phyloP scores from a whole-genome alignment of 129 eudicot genomes.

The Lactuca saligna region DNA sequence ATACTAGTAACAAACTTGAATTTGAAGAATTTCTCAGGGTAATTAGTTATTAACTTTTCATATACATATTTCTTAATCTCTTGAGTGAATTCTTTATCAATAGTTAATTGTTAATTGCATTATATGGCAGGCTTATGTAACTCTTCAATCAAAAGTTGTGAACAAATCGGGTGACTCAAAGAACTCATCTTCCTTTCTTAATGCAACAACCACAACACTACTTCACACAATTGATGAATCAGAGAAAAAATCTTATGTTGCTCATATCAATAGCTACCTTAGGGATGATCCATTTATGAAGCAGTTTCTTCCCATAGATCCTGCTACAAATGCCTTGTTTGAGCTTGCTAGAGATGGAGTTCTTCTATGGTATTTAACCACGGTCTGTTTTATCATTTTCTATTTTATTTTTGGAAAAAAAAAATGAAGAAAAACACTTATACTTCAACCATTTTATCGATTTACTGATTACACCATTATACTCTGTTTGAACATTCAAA shows the following conservation, averaged over 20 bases:
- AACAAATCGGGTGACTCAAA: slow-evolving; percentile 53
- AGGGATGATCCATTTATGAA: slow-evolving; percentile 88
- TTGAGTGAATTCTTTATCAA: slow-evolving; percentile 1
- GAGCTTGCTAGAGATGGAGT: slow-evolving; percentile 96
- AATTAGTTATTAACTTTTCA: neutral
- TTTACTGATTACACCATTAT: too few species aligned
- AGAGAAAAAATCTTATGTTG: slow-evolving; percentile 86
- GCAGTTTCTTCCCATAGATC: slow-evolving; percentile 95
- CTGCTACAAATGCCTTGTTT: slow-evolving; percentile 66
- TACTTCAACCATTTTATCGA: neutral
- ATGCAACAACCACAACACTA: slow-evolving; percentile 76
- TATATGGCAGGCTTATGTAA: slow-evolving; percentile 62
- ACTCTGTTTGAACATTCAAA: too few species aligned
- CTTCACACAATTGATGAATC: slow-evolving; percentile 80
- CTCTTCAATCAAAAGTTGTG: slow-evolving; percentile 57
- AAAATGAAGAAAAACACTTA: neutral
- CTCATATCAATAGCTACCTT: slow-evolving; percentile 91
- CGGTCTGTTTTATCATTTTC: slow-evolving; percentile 20
- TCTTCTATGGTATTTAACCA: slow-evolving; percentile 76
- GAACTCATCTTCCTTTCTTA: slow-evolving; percentile 67
- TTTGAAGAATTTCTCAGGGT: slow-evolving; percentile 88
- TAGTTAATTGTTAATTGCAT: slow-evolving; percentile 22
- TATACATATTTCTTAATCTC: slow-evolving; percentile 15
- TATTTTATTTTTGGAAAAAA: neutral
- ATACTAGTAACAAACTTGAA: slow-evolving; percentile 46